Percentiles rank a stretch among this genome's conserved stretches.
Evolutionary conservation across 208 protist species (phyloP).

Genomic region (Jaenimonas drosophilae): DNA sequence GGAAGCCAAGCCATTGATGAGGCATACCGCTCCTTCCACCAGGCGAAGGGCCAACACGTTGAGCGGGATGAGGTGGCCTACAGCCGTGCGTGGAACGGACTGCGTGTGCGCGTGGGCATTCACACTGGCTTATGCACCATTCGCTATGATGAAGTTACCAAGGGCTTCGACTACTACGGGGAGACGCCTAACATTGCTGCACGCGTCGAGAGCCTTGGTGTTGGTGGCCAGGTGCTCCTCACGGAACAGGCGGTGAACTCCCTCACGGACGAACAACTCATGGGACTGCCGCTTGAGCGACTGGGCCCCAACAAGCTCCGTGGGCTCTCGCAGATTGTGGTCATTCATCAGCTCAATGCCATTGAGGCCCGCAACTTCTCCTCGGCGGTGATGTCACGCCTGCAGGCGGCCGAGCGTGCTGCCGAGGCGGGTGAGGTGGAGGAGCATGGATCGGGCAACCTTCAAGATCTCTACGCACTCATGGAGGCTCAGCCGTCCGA

Average conservation of each 20-base stretch:
- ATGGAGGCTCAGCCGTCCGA: too few species aligned
- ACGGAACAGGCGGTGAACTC: constrained; percentile 25
- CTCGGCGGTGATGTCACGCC: too few species aligned
- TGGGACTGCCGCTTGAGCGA: too few species aligned
- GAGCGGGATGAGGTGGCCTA: constrained; percentile 7
- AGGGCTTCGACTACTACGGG: constrained; percentile 79
- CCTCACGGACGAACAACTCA: too few species aligned
- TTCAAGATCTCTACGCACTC: too few species aligned
- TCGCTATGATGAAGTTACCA: constrained; percentile 33
- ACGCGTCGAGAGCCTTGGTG: constrained; percentile 58
- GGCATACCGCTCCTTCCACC: constrained; percentile 39
- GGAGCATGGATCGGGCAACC: too few species aligned
- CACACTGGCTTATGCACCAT: constrained; percentile 9
- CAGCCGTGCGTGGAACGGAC: constrained; percentile 17
- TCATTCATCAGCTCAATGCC: too few species aligned
- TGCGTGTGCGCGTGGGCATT: constrained; percentile 48
- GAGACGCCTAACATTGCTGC: constrained; percentile 71
- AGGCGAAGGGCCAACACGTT: constrained; percentile 8
- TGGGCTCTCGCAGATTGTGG: too few species aligned
- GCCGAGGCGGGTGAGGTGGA: too few species aligned
- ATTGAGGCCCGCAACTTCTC: too few species aligned
- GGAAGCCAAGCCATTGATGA: constrained; percentile 23
- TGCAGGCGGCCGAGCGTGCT: too few species aligned
- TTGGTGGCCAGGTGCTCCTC: constrained; percentile 67
- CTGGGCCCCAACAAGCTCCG: too few species aligned